Percentiles rank a stretch among this genome's conserved stretches.
Evolutionary conservation across 2,329 filamentous ascomycete species (phyloP).

Genomic region (Fusarium pininemorale): DNA sequence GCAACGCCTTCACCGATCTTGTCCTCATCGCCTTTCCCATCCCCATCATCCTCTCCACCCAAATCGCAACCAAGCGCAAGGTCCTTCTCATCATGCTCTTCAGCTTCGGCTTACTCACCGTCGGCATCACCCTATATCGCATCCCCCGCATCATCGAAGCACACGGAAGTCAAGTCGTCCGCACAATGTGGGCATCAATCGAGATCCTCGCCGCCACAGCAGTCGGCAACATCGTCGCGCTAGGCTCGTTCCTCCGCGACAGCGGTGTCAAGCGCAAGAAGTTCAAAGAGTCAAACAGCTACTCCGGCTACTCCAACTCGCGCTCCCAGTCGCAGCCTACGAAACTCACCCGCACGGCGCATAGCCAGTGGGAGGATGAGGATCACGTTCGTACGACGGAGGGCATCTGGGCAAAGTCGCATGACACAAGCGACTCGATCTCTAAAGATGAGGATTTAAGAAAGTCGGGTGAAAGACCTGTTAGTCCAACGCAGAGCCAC

Average conservation of each 20-base stretch:
- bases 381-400: conserved; percentile 34
- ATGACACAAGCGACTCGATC: conserved; percentile 31
- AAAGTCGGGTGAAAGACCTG: conserved; percentile 26
- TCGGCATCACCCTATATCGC: conserved; percentile 79
- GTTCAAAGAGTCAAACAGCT: conserved; percentile 68
- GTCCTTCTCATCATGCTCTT: conserved; percentile 80
- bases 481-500: conserved; percentile 43
- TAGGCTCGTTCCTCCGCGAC: conserved; percentile 90
- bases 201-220: conserved; percentile 87
- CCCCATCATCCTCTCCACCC: conserved; percentile 82
- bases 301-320: conserved; percentile 41
- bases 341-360: conserved; percentile 30
- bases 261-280: conserved; percentile 86
- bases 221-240: conserved; percentile 84
- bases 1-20: conserved; percentile 85
- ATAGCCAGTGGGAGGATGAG: conserved; percentile 41
- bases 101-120: conserved; percentile 77
- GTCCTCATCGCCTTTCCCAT: conserved; percentile 86
- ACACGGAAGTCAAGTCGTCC: conserved; percentile 79
- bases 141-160: conserved; percentile 75
- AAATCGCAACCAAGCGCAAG: conserved; percentile 79
- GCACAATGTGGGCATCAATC: conserved; percentile 84
- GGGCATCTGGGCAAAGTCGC: conserved; percentile 38
- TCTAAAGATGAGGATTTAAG: conserved; percentile 27
- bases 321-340: conserved; percentile 37